phyloP scores from a whole-genome alignment of 805 yeast genomes.

The Candida coquimbonensis region DNA sequence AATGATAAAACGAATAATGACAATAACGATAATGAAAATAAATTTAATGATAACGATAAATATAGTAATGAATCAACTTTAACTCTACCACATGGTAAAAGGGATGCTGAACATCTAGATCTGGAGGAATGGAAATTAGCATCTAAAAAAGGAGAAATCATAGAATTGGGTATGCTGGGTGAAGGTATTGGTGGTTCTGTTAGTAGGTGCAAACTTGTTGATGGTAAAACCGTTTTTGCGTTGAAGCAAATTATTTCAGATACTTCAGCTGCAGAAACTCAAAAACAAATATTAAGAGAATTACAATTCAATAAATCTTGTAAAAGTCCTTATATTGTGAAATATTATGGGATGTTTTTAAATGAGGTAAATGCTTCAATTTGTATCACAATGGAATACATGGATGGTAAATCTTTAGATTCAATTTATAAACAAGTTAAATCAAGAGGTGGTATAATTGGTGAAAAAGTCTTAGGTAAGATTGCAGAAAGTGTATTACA shows the following conservation, averaged over 20 bases:
- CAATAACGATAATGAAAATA: background rate
- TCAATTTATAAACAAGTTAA: slow-evolving; percentile 79
- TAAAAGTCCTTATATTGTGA: slow-evolving; percentile 76
- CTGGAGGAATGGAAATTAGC: slow-evolving; percentile 70
- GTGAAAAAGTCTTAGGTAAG: slow-evolving; percentile 88
- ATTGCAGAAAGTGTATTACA: slow-evolving; percentile 78
- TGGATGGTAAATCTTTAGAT: slow-evolving; percentile 90
- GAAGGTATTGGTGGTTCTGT: slow-evolving; percentile 96
- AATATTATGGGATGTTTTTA: slow-evolving; percentile 87
- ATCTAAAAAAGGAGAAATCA: slow-evolving; percentile 52
- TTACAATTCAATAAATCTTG: slow-evolving; percentile 82
- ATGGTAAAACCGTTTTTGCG: slow-evolving; percentile 69
- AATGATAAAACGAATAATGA: background rate
- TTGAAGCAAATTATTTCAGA: slow-evolving; percentile 49
- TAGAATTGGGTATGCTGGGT: slow-evolving; percentile 68
- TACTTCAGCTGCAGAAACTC: slow-evolving; percentile 64
- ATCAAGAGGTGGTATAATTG: slow-evolving; percentile 73
- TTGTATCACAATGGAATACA: slow-evolving; percentile 94
- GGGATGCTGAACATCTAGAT: slow-evolving; percentile 48
- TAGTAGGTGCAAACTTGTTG: slow-evolving; percentile 59
- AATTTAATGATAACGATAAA: background rate
- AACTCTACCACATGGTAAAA: background rate
- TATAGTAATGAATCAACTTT: slow-evolving; percentile 8
- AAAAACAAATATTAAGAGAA: slow-evolving; percentile 86
- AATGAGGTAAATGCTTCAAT: slow-evolving; percentile 72